Evolutionary conservation across 306 rosid species (phyloP).

Genomic region (Begonia masoniana): DNA sequence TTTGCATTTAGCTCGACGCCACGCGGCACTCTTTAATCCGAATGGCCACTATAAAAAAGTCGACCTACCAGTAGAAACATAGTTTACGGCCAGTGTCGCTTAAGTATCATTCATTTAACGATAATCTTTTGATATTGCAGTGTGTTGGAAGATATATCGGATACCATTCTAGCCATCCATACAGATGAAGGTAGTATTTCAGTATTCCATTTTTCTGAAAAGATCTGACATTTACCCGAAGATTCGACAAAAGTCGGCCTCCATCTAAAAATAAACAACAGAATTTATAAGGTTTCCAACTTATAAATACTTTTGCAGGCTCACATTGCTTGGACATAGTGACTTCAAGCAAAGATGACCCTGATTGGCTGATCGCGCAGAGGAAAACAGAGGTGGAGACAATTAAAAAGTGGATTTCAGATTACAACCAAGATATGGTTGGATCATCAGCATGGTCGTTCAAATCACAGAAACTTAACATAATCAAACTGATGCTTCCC

Average conservation of each 20-base stretch:
- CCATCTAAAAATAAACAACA: no score
- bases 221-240: no score
- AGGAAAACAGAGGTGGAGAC: conserved; percentile 22
- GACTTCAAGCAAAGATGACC: conserved; percentile 17
- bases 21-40: no score
- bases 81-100: no score
- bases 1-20: no score
- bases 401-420: conserved; percentile 27
- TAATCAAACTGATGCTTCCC: neutral
- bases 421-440: conserved; percentile 16
- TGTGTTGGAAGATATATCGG: conserved; percentile 53
- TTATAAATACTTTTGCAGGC: conserved; percentile 20
- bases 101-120: neutral
- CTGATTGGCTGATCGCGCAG: conserved; percentile 32
- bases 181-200: conserved; percentile 30
- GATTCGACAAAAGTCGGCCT: no score
- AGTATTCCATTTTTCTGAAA: no score
- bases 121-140: conserved; percentile 8
- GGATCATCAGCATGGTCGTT: neutral
- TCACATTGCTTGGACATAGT: conserved; percentile 51
- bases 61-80: no score
- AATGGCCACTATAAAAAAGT: no score
- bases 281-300: no score
- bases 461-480: neutral
- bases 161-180: conserved; percentile 29